These are phyloP conservation scores for Vaccinium darrowii DNA, from an alignment of 148 eudicot species.

Conservation along the genomic window DNA sequence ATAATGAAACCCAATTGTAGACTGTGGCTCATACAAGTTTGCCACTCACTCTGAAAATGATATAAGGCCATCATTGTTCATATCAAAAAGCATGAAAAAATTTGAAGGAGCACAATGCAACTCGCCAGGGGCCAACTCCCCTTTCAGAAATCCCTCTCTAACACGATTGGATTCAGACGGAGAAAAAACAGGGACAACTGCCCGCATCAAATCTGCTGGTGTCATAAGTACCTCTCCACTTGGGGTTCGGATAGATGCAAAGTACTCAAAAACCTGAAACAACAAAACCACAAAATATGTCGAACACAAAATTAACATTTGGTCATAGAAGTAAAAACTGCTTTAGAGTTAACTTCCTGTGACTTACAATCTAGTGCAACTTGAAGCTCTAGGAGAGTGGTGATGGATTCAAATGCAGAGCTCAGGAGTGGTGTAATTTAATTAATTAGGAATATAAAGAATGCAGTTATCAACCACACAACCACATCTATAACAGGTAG, in stretches of 20 bases:
- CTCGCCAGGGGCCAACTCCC: slow-evolving; percentile 56
- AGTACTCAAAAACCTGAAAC: slow-evolving; percentile 83
- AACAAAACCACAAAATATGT: background rate
- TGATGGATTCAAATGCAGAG: background rate
- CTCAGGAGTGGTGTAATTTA: background rate
- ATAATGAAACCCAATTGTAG: slow-evolving; percentile 36
- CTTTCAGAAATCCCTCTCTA: slow-evolving; percentile 66
- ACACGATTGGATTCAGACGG: slow-evolving; percentile 65
- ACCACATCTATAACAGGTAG: background rate
- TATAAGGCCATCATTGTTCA: slow-evolving; percentile 72
- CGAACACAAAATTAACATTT: background rate
- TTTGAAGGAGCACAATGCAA: slow-evolving; percentile 68
- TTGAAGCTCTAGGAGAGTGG: background rate
- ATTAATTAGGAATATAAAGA: background rate
- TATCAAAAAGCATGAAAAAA: slow-evolving; percentile 93
- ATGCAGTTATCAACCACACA: background rate
- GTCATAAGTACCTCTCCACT: slow-evolving; percentile 75
- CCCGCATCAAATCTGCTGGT: slow-evolving; percentile 83
- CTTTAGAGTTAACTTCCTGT: background rate
- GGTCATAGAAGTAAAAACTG: background rate
- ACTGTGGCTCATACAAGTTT: background rate
- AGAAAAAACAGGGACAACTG: slow-evolving; percentile 85
- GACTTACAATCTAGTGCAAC: background rate
- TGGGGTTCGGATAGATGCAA: slow-evolving; percentile 50
- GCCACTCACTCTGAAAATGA: slow-evolving; percentile 78